A percentile compares a stretch with the other conserved stretches of the same genome.
Conservation (phyloP, 2,329 filamentous ascomycete genomes). For the Dactylella cylindrospora region DNA sequence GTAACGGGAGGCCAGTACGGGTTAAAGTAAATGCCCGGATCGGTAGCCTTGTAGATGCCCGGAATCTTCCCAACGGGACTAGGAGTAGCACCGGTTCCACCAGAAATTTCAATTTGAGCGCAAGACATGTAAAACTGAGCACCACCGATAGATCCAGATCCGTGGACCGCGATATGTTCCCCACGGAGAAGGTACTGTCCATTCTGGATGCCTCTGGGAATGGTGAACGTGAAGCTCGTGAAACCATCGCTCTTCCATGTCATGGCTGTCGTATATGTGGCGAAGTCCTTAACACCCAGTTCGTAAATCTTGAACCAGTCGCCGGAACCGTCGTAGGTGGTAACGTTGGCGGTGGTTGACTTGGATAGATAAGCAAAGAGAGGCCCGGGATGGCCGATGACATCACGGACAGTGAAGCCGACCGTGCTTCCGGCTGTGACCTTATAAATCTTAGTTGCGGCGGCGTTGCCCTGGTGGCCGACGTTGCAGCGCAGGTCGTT, state of each 20-base stretch:
- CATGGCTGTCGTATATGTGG: slow-evolving; percentile 44
- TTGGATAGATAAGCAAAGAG: slow-evolving; percentile 55
- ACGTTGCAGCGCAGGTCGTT: slow-evolving; percentile 55
- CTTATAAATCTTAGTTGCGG: slow-evolving; percentile 51
- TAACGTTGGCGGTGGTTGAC: slow-evolving; percentile 46
- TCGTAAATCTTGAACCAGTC: slow-evolving; percentile 53
- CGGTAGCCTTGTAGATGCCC: slow-evolving; percentile 50
- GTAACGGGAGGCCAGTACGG: slow-evolving; percentile 43
- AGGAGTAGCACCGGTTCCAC: slow-evolving; percentile 52
- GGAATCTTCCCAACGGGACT: slow-evolving; percentile 53
- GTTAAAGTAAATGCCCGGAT: slow-evolving; percentile 45
- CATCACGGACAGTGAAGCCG: slow-evolving; percentile 40
- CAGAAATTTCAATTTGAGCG: slow-evolving; percentile 54
- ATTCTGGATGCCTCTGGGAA: slow-evolving; percentile 53
- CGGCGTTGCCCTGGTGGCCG: slow-evolving; percentile 51
- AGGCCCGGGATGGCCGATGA: slow-evolving; percentile 54
- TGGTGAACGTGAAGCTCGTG: slow-evolving; percentile 50
- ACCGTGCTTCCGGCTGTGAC: slow-evolving; percentile 52
- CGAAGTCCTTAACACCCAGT: slow-evolving; percentile 45
- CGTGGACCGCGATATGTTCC: slow-evolving; percentile 57
- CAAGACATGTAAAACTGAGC: slow-evolving; percentile 56
- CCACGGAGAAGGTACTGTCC: slow-evolving; percentile 56
- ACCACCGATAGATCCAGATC: slow-evolving; percentile 50
- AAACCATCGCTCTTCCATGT: slow-evolving; percentile 38
- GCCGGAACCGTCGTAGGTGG: slow-evolving; percentile 50